phyloP scores from a whole-genome alignment of 345 rosid species.

The Eucalyptus melliodora region DNA sequence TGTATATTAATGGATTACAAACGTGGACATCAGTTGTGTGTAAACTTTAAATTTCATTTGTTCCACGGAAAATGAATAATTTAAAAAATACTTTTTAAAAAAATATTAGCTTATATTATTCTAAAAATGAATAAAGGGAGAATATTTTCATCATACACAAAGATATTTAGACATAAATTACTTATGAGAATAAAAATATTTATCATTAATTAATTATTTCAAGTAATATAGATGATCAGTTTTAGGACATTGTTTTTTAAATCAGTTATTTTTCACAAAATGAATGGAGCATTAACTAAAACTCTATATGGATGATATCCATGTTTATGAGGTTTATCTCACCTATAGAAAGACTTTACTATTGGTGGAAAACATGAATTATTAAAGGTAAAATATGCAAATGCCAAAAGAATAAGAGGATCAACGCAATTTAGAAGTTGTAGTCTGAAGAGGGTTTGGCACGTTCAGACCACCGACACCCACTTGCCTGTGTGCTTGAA shows the following conservation, averaged over 20 bases:
- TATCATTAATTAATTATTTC: too few species aligned
- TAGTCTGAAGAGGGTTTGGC: not conserved
- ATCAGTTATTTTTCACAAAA: too few species aligned
- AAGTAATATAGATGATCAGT: too few species aligned
- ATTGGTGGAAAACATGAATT: not conserved
- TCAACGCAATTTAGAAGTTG: not conserved
- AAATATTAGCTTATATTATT: too few species aligned
- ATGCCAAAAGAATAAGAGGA: not conserved
- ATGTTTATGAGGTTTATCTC: not conserved
- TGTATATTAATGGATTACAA: not conserved
- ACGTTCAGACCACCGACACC: not conserved
- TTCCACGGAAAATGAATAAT: accelerated
- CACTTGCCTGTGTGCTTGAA: not conserved
- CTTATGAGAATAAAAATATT: too few species aligned
- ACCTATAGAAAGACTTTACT: not conserved
- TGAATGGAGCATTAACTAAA: not conserved
- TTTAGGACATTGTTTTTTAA: too few species aligned
- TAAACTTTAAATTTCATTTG: too few species aligned
- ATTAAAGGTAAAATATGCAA: not conserved
- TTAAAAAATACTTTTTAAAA: too few species aligned
- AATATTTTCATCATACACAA: too few species aligned
- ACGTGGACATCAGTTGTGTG: accelerated
- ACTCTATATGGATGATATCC: not conserved
- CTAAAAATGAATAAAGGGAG: too few species aligned
- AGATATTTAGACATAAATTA: not conserved